Percentiles rank a stretch among this genome's conserved stretches.
phyloP scores from a whole-genome alignment of 2,329 filamentous ascomycete species.

The Fusarium decemcellulare region DNA sequence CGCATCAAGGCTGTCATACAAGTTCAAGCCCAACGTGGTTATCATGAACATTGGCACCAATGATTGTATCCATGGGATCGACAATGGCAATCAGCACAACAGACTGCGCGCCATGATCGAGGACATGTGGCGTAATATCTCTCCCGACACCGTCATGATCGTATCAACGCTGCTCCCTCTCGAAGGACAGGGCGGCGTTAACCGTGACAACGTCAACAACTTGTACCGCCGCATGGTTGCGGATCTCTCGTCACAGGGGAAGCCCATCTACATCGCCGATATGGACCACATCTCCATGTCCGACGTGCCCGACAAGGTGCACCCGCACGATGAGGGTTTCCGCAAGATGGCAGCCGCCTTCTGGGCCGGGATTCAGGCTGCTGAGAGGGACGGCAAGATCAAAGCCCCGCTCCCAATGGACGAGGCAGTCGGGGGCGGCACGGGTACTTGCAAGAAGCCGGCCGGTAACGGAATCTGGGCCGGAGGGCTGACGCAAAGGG shows the following conservation, averaged over 20 bases:
- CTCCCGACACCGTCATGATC: background rate
- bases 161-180: background rate
- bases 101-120: background rate
- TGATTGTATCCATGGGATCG: background rate
- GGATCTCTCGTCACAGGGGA: background rate
- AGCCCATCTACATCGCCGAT: background rate
- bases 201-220: background rate
- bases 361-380: background rate
- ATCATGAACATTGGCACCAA: background rate
- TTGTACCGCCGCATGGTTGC: background rate
- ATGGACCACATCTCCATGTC: background rate
- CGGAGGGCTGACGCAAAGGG: conserved; percentile 40
- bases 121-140: background rate
- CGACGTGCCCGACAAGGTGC: background rate
- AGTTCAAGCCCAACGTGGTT: background rate
- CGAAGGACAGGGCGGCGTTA: background rate
- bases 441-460: background rate
- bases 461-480: background rate
- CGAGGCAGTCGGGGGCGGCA: background rate
- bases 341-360: background rate
- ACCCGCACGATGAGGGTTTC: background rate
- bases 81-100: background rate
- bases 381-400: background rate
- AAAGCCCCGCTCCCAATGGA: background rate
- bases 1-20: background rate